Conservation (phyloP, 2,329 filamentous ascomycete species). For the Myriosclerotinia curreyana region DNA sequence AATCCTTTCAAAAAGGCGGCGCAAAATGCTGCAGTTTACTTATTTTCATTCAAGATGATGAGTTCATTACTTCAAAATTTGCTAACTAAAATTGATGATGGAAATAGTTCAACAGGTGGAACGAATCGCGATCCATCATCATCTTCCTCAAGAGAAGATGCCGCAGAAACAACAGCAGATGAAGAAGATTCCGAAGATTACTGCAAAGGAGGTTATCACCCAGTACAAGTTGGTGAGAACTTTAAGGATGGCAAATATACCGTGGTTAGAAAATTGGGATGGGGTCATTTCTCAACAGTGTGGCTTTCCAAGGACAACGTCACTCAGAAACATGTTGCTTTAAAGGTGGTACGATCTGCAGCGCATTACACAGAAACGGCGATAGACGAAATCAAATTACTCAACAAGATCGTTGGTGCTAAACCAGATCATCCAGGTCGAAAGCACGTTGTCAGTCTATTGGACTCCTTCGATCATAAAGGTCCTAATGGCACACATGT, state of each 20-base stretch:
- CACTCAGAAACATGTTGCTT: constrained; percentile 88
- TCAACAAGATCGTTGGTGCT: constrained; percentile 93
- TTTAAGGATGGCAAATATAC: constrained; percentile 98
- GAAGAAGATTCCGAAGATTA: constrained; percentile 99
- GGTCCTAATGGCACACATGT: constrained; percentile 95
- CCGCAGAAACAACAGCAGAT: constrained; percentile 87
- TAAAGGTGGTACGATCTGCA: constrained; percentile 96
- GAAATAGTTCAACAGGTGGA: constrained; percentile 35
- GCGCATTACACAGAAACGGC: constrained; percentile 99
- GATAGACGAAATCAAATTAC: constrained; percentile 96
- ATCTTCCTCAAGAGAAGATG: constrained; percentile 77
- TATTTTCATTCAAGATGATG: constrained; percentile 29
- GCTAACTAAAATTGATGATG: constrained; percentile 34
- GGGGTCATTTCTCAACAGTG: constrained; percentile 99
- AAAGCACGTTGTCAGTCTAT: constrained; percentile 89
- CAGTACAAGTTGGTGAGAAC: constrained; percentile 88
- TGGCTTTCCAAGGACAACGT: constrained; percentile 81
- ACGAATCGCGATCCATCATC: constrained; percentile 48
- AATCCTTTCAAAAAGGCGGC: constrained; percentile 15
- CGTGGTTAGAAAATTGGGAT: constrained; percentile 91
- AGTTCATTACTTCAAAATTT: constrained; percentile 35
- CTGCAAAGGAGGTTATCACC: constrained; percentile 98
- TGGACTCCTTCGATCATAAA: constrained; percentile 97
- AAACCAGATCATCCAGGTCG: constrained; percentile 93
- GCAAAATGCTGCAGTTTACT: constrained; percentile 20